Evolutionary conservation across 306 rosid genomes (phyloP).

Genomic region (Astragalus glycyphyllos): DNA sequence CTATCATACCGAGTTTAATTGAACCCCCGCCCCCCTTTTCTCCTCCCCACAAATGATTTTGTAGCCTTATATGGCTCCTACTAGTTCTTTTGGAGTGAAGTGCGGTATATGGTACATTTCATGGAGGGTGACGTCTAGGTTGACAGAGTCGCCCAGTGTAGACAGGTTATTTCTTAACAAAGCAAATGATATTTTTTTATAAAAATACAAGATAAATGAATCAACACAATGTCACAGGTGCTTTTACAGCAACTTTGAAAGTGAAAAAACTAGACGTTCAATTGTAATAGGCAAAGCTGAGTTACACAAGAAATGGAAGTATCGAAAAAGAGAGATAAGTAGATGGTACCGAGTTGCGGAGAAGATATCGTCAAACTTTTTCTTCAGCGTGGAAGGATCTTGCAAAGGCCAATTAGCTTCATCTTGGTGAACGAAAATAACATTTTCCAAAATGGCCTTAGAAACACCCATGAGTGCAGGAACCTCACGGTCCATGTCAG

Average conservation of each 20-base stretch:
- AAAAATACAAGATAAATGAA: conserved; percentile 21
- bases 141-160: background rate
- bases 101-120: background rate
- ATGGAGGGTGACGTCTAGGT: background rate
- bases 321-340: background rate
- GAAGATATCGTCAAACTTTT: conserved; percentile 93
- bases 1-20: background rate
- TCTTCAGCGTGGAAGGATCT: conserved; percentile 93
- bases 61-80: conserved; percentile 5
- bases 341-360: conserved; percentile 84
- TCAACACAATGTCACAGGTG: background rate
- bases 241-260: conserved; percentile 7
- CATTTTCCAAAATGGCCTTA: conserved; percentile 91
- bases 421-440: conserved; percentile 93
- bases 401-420: conserved; percentile 99
- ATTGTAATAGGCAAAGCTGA: background rate
- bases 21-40: background rate
- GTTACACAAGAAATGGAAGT: background rate
- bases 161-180: background rate
- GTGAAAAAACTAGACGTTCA: background rate
- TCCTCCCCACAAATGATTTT: background rate
- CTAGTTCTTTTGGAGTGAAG: conserved; percentile 18
- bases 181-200: background rate
- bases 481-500: conserved; percentile 91
- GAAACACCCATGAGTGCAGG: conserved; percentile 98